These are phyloP conservation scores for Fusarium sambucinum DNA, from an alignment of 2,329 filamentous ascomycete species.

Conservation along the genomic window DNA sequence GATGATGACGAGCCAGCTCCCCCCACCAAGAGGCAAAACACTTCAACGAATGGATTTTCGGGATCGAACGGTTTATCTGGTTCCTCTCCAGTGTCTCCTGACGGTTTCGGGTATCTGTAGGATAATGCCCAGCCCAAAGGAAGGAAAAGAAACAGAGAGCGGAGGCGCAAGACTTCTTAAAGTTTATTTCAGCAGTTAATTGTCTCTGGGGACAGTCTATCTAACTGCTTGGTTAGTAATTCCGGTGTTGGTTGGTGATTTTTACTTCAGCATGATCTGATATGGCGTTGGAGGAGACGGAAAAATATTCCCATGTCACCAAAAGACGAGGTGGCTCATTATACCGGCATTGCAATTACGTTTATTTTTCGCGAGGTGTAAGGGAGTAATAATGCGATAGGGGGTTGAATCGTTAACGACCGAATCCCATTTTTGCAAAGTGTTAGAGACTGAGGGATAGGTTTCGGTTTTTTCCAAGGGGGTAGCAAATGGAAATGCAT, in stretches of 20 bases:
- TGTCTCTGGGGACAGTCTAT: background rate
- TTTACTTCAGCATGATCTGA: slow-evolving; percentile 40
- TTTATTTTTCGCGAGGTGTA: slow-evolving; percentile 43
- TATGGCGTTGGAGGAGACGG: slow-evolving; percentile 47
- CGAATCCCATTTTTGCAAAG: slow-evolving; percentile 1
- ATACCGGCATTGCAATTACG: slow-evolving; percentile 34
- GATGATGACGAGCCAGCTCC: slow-evolving; percentile 65
- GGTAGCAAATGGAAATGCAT: background rate
- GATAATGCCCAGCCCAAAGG: slow-evolving; percentile 27
- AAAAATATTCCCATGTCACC: slow-evolving; percentile 50
- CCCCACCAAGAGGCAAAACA: slow-evolving; percentile 62
- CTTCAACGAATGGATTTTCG: slow-evolving; percentile 43
- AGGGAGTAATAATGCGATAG: slow-evolving; percentile 25
- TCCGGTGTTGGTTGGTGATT: slow-evolving; percentile 41
- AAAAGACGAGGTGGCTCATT: slow-evolving; percentile 31
- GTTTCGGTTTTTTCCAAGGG: background rate
- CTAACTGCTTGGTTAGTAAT: slow-evolving; percentile 30
- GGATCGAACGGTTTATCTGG: slow-evolving; percentile 37
- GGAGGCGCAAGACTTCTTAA: slow-evolving; percentile 37
- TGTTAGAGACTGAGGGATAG: background rate
- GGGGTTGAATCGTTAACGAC: background rate
- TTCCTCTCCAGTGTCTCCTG: slow-evolving; percentile 40
- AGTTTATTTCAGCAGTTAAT: slow-evolving; percentile 4
- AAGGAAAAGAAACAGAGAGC: slow-evolving; percentile 23
- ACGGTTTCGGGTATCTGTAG: slow-evolving; percentile 42